Base-by-base conservation (phyloP, 768 basidiomycete genomes). In the Kondoa malvinella region DNA sequence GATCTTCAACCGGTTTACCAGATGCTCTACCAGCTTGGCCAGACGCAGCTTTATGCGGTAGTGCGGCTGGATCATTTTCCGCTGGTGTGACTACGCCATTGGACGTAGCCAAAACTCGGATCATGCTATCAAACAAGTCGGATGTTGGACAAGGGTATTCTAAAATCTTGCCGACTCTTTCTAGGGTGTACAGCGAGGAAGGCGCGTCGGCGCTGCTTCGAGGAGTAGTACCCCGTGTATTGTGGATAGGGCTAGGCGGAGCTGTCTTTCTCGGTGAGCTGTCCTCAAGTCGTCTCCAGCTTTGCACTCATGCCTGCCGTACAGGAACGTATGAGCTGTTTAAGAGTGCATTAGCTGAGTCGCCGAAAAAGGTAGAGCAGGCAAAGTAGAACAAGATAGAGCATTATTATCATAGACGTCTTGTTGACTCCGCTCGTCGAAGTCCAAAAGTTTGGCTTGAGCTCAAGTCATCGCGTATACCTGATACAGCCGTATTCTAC, bases 171-270 rank as follows among this genome's bases (percentile, higher is more conserved):
- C 67, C 8, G 31, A 68, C 67, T 64, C 67, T 40, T 40, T 64
- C 1, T 76, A 76, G 15, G 83, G 88, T 33, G 77, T 91, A 30
- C 72, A 70, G 75, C 4, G 75, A 77, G 0, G 94, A 94, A 76
- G 94, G 95, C 1, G 64, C 79, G 0, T 78, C 76, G 33, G 89
- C 89, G 1, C 80, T 99, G 2, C 96, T 94, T 75, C 78, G 87
- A 3, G 95, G 95, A 14, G 83, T 87, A 56, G 82, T 92, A 4
- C 94, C 94, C 29, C 83, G 95, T 75, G 96, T 92, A 50, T 76
- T 95, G 64, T 97, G 94, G 87, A 97, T 99, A 74, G 91, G 90
- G 1, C 85, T 89, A 1, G 95, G 95, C 1, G 95, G 95, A 1
- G 92, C 92, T 0, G 90, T 97, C 0, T 99, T 99, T 77, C 81